Evolutionary conservation across 1,139 yeast genomes (phyloP).

Genomic region (Diutina pseudorugosa): DNA sequence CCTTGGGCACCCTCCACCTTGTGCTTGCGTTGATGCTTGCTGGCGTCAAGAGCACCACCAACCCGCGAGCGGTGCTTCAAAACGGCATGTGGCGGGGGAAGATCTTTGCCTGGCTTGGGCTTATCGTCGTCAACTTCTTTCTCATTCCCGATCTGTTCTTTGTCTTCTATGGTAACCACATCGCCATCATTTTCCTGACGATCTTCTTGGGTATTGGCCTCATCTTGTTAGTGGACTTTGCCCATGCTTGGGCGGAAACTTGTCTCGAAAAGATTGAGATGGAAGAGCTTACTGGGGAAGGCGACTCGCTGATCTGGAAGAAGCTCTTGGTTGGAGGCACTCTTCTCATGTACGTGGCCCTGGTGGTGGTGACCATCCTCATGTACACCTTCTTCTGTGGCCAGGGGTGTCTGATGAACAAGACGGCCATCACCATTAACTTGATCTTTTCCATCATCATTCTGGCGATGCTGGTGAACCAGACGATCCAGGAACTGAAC

Average conservation of each 20-base stretch:
- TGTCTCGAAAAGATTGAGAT: constrained; percentile 84
- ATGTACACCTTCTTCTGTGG: constrained; percentile 83
- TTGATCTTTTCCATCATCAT: constrained; percentile 50
- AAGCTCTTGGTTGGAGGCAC: constrained; percentile 78
- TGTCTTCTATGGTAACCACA: constrained; percentile 81
- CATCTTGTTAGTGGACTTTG: constrained; percentile 85
- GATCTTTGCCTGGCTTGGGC: constrained; percentile 44
- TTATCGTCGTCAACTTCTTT: constrained; percentile 53
- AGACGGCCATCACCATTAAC: constrained; percentile 74
- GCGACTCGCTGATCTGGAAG: constrained; percentile 58
- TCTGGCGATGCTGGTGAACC: constrained; percentile 65
- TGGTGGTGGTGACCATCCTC: constrained; percentile 56
- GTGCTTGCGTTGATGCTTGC: constrained; percentile 53
- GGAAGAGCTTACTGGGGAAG: constrained; percentile 54
- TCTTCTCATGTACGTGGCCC: constrained; percentile 64
- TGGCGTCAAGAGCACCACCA: constrained; percentile 66
- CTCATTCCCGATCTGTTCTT: constrained; percentile 77
- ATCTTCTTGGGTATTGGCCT: constrained; percentile 82
- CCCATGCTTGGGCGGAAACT: constrained; percentile 98
- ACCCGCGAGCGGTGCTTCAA: constrained; percentile 75
- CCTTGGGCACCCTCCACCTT: constrained; percentile 72
- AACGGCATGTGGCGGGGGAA: constrained; percentile 88
- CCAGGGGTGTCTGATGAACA: constrained; percentile 83
- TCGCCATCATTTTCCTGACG: constrained; percentile 77
- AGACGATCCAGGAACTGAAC: constrained; percentile 79